phyloP scores from a whole-genome alignment of 164 flowering plant genomes.

The Nymphaea colorata region DNA sequence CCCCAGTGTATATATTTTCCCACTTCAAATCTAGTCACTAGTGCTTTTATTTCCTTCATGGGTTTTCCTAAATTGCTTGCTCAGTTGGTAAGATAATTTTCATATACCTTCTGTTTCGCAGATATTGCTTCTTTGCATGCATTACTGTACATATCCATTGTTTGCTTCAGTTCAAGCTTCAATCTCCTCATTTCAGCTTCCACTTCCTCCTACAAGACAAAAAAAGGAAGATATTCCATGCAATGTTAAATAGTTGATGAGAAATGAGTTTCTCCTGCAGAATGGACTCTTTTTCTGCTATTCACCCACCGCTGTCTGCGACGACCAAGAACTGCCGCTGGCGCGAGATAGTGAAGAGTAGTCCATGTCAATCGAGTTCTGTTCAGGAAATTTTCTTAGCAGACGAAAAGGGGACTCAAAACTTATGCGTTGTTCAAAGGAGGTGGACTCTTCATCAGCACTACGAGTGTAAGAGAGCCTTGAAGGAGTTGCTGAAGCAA shows the following conservation, averaged over 20 bases:
- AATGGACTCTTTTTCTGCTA: background rate
- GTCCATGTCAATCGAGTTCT: constrained; percentile 4
- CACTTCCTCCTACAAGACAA: constrained; percentile 30
- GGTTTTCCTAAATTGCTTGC: no score
- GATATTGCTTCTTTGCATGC: constrained; percentile 68
- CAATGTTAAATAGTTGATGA: background rate
- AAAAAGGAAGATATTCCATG: background rate
- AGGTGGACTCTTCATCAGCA: constrained; percentile 11
- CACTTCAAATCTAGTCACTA: no score
- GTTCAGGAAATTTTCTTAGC: constrained; percentile 17
- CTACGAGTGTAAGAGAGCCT: constrained; percentile 15
- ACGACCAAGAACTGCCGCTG: constrained; percentile 14
- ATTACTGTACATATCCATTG: constrained; percentile 65
- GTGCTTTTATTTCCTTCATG: no score
- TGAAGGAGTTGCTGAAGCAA: constrained; percentile 11
- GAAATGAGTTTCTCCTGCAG: background rate
- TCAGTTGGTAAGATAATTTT: no score
- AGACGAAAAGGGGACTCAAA: constrained; percentile 18
- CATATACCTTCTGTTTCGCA: constrained; percentile 48
- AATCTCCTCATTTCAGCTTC: constrained; percentile 67
- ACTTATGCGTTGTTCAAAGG: constrained; percentile 14
- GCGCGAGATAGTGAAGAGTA: constrained; percentile 8
- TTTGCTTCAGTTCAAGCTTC: constrained; percentile 56
- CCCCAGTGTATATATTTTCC: no score
- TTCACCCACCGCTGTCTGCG: constrained; percentile 16